Evolutionary conservation across 2,329 filamentous ascomycete genomes (phyloP).

Genomic region (Diaporthe sp.): DNA sequence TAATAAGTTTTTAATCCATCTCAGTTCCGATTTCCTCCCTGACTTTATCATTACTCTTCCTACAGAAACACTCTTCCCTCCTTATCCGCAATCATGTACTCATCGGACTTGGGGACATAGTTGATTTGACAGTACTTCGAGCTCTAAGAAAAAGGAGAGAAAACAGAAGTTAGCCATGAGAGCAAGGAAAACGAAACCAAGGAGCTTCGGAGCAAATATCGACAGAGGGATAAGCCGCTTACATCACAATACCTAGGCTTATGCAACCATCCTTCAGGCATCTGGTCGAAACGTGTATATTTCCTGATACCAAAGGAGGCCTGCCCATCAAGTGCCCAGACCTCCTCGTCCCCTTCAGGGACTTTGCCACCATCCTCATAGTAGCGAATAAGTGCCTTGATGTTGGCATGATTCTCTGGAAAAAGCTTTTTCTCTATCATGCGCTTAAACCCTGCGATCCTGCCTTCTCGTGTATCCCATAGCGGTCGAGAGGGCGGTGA

Average conservation of each 20-base stretch:
- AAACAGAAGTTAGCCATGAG: background rate
- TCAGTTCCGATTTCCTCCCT: too few species aligned
- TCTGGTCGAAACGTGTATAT: background rate
- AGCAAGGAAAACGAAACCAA: background rate
- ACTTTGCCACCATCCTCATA: conserved; percentile 8
- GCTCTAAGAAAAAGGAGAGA: background rate
- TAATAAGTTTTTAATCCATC: too few species aligned
- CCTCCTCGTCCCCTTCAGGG: conserved; percentile 5
- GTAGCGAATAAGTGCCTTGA: background rate
- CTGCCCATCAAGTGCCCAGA: background rate
- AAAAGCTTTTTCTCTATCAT: background rate
- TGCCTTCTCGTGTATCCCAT: background rate
- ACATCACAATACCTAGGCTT: background rate
- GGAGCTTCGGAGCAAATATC: background rate
- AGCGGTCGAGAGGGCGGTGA: background rate
- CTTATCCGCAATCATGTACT: background rate
- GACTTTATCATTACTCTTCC: background rate
- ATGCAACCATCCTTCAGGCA: background rate
- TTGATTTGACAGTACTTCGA: background rate
- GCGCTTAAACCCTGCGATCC: background rate
- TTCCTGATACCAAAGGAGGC: background rate
- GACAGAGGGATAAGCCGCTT: background rate
- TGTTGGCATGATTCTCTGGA: background rate
- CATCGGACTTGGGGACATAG: background rate
- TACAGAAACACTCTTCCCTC: background rate